Conservation (phyloP, 129 eudicot species). For the Pittosporum tobira region DNA sequence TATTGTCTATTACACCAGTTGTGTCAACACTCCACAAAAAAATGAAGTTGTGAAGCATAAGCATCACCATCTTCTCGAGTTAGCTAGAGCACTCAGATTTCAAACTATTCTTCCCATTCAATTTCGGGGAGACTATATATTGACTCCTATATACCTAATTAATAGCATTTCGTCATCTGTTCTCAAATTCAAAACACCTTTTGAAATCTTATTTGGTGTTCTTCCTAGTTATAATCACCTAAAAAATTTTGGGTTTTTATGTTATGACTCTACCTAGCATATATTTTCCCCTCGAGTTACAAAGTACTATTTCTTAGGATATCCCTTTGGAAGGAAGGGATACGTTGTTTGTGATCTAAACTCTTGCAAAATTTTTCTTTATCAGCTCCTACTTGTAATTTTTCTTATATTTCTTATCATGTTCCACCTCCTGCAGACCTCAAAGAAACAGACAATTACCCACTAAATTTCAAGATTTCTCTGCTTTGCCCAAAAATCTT, state of each 20-base stretch:
- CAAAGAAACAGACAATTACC: background rate
- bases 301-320: background rate
- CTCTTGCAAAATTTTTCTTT: background rate
- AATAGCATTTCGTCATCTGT: background rate
- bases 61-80: background rate
- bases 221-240: background rate
- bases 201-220: background rate
- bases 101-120: background rate
- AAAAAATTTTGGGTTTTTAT: background rate
- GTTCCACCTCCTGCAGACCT: too few relatives aligned
- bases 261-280: background rate
- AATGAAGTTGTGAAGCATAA: background rate
- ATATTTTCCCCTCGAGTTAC: background rate
- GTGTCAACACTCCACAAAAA: background rate
- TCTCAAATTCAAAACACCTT: background rate
- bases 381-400: too few relatives aligned
- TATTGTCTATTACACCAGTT: background rate
- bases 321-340: background rate
- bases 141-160: background rate
- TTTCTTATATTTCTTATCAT: background rate
- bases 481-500: background rate
- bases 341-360: background rate
- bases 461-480: background rate
- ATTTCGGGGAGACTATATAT: background rate
- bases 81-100: constrained; percentile 1